Evolutionary conservation across 2,329 filamentous ascomycete genomes (phyloP), one percentile per base, ranked within the genome.

Genomic region (Cryphonectria parasitica): DNA sequence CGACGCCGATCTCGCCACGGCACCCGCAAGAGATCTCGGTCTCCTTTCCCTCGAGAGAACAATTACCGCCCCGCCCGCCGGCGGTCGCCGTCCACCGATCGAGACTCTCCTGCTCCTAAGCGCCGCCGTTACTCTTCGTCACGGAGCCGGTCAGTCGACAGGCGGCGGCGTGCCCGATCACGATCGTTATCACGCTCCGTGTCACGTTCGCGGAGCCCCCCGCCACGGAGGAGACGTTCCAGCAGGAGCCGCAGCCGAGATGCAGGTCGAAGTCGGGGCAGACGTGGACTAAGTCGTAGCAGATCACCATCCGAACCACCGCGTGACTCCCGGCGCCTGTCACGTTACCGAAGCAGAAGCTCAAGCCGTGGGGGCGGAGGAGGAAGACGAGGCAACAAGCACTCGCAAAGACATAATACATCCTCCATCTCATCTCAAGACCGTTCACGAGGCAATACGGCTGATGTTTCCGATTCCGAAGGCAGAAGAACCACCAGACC

Each of bases 391-490:
- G 66, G 68, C 64, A 60, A 71, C 52, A 71, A 49, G 64, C 56
- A 28, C 34, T 45, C 69, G 68, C 83, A 82, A 74, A 85, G 84
- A 78, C 82, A 82, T 75, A 87, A 83, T 77, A 82, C 82, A 74
- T 87, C 87, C 74, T 86, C 86, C 73, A 82, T 82, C 77, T 86
- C 86, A 77, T 84, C 84, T 79, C 80, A 81, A 77, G 82, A 84
- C 79, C 83, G 82, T 78, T 78, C 79, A 77, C 84, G 81, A 82
- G 79, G 83, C 79, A 87, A 82, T 80, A 84, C 83, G 78, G 86
- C 85, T 89, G 87, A 90, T 88, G 80, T 80, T 85, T 84, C 80
- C 77, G 81, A 82, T 80, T 80, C 82, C 81, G 79, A 83, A 80
- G 79, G 81, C 77, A 83, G 71, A 72, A 72, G 36, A 36, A 62